Conservation (phyloP, 305 asterid species). For the Fraxinus sp. region DNA sequence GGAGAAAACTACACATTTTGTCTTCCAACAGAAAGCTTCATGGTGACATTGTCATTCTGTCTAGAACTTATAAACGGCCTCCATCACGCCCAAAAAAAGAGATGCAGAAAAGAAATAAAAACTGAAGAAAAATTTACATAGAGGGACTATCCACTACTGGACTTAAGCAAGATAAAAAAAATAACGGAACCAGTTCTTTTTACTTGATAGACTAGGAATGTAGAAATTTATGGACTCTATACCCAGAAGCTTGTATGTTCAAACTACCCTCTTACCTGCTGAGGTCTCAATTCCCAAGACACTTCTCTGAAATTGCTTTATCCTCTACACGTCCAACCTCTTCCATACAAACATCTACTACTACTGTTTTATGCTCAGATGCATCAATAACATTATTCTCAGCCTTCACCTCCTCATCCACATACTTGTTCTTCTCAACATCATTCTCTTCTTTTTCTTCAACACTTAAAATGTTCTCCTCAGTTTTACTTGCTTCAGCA, state of each 20-base stretch:
- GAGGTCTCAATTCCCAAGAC: constrained; percentile 14
- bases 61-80: neutral
- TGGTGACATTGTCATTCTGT: neutral
- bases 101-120: neutral
- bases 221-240: neutral
- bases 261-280: neutral
- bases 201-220: neutral
- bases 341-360: constrained; percentile 26
- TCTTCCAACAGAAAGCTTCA: neutral
- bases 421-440: constrained; percentile 1
- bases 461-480: constrained; percentile 4
- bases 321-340: constrained; percentile 21
- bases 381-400: constrained; percentile 7
- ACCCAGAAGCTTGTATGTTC: neutral
- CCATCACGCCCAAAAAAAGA: neutral
- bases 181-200: neutral
- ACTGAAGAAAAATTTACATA: neutral
- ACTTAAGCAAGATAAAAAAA: neutral
- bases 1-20: neutral
- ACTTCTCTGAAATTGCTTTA: neutral
- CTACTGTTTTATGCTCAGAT: neutral
- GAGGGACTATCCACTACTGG: neutral
- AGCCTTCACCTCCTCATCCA: constrained; percentile 21
- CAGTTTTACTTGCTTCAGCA: constrained; percentile 12
- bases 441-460: constrained; percentile 10